Conservation (phyloP, 495 filamentous ascomycete genomes). For the Delitschia confertaspora region DNA sequence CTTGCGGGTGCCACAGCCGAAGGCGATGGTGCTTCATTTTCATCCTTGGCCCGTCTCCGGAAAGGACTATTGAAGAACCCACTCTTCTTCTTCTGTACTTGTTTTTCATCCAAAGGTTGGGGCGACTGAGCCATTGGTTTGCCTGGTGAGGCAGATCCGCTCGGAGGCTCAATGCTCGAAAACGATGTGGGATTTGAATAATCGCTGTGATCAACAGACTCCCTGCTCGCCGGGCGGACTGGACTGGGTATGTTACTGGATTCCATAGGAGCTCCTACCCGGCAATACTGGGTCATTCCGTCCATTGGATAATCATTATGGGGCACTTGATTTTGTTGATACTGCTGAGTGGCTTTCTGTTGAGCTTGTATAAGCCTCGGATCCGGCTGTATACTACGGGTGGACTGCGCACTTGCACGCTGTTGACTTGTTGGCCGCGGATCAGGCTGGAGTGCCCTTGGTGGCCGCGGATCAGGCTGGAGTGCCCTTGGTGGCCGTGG, state of each 20-base stretch:
- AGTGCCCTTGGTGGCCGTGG: no score
- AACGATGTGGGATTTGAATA: constrained; percentile 83
- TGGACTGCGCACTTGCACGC: no score
- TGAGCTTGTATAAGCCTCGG: constrained; percentile 35
- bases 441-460: no score
- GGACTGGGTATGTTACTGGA: constrained; percentile 66
- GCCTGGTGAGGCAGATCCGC: constrained; percentile 56
- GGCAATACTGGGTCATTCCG: constrained; percentile 98
- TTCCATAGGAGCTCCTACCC: constrained; percentile 76
- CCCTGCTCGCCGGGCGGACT: constrained; percentile 74
- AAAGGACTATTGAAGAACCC: constrained; percentile 98
- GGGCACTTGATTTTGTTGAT: constrained; percentile 54
- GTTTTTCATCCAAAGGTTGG: constrained; percentile 47
- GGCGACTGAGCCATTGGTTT: constrained; percentile 50
- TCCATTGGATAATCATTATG: constrained; percentile 94
- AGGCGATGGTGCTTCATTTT: constrained; percentile 52
- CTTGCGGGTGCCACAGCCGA: constrained; percentile 33
- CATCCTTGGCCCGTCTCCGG: constrained; percentile 78
- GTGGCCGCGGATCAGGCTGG: no score
- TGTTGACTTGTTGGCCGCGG: no score
- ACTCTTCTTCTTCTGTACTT: constrained; percentile 72
- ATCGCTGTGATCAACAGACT: constrained; percentile 86
- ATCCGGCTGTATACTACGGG: constrained; percentile 23
- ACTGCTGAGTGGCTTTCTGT: constrained; percentile 25
- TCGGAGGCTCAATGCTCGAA: constrained; percentile 57